Evolutionary conservation across 495 filamentous ascomycete species (phyloP).

Genomic region (Penicillium angulare): DNA sequence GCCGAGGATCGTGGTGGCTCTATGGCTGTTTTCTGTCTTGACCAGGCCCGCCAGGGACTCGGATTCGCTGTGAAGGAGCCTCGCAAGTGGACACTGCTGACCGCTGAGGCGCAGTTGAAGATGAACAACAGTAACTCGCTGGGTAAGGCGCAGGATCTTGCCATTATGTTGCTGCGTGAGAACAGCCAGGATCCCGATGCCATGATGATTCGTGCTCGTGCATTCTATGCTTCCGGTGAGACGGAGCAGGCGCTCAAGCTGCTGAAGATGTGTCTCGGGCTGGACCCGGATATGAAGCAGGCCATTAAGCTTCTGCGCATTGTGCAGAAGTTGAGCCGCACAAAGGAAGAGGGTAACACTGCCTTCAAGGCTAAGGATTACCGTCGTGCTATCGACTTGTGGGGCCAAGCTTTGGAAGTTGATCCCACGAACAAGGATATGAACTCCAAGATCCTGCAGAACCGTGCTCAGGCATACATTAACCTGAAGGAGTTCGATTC

Average conservation of each 20-base stretch:
- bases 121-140: conserved; percentile 87
- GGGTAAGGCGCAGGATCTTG: conserved; percentile 88
- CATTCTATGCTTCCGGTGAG: conserved; percentile 86
- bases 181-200: conserved; percentile 94
- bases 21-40: conserved; percentile 88
- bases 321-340: conserved; percentile 85
- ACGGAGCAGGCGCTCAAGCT: conserved; percentile 93
- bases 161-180: conserved; percentile 77
- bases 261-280: conserved; percentile 82
- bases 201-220: conserved; percentile 81
- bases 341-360: conserved; percentile 90
- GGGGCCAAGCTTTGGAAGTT: conserved; percentile 78
- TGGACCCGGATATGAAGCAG: conserved; percentile 88
- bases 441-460: conserved; percentile 92
- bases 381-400: conserved; percentile 77
- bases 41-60: conserved; percentile 79
- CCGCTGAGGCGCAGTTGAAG: conserved; percentile 90
- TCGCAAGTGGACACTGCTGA: conserved; percentile 88
- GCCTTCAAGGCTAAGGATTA: conserved; percentile 84
- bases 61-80: conserved; percentile 72
- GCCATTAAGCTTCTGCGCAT: conserved; percentile 79
- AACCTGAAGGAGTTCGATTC: conserved; percentile 78
- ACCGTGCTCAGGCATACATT: conserved; percentile 72
- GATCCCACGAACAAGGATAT: conserved; percentile 89
- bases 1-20: conserved; percentile 70